A percentile compares a stretch with the other conserved stretches of the same genome.
phyloP scores from a whole-genome alignment of 2,329 filamentous ascomycete species.

The Neonectria ditissima region DNA sequence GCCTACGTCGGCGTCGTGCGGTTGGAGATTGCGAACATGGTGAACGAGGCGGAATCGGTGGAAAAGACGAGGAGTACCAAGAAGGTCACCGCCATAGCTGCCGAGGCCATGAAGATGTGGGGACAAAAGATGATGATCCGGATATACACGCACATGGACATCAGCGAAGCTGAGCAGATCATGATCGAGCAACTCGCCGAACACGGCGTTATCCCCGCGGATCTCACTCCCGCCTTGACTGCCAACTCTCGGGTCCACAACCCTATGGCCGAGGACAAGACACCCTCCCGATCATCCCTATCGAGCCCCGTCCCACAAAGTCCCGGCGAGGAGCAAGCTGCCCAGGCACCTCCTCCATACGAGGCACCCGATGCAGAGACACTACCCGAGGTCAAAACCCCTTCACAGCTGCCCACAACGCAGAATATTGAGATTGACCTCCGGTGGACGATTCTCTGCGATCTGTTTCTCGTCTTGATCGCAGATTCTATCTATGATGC shows the following conservation, averaged over 20 bases:
- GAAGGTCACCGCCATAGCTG: slow-evolving; percentile 76
- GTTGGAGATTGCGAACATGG: slow-evolving; percentile 82
- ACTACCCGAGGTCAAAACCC: slow-evolving; percentile 82
- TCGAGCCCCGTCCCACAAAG: slow-evolving; percentile 39
- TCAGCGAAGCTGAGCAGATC: slow-evolving; percentile 88
- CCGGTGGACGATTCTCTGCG: slow-evolving; percentile 96
- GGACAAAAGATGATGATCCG: slow-evolving; percentile 98
- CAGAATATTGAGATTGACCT: slow-evolving; percentile 94
- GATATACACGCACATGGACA: slow-evolving; percentile 96
- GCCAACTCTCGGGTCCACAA: slow-evolving; percentile 94
- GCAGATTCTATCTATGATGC: slow-evolving; percentile 95
- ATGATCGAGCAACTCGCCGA: slow-evolving; percentile 98
- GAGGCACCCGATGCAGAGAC: slow-evolving; percentile 75
- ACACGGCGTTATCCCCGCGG: slow-evolving; percentile 86
- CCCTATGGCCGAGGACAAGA: slow-evolving; percentile 74
- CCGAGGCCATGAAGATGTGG: slow-evolving; percentile 93
- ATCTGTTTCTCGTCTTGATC: slow-evolving; percentile 94
- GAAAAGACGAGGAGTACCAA: slow-evolving; percentile 74
- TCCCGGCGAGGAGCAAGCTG: slow-evolving; percentile 58
- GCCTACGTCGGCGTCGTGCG: slow-evolving; percentile 94
- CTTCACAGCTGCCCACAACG: slow-evolving; percentile 83
- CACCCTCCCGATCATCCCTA: slow-evolving; percentile 28
- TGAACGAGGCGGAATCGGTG: slow-evolving; percentile 73
- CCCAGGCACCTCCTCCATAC: slow-evolving; percentile 69
- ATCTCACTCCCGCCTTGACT: slow-evolving; percentile 89